These are phyloP conservation scores for Hymenoscyphus fructigenus DNA, from an alignment of 2,329 filamentous ascomycete species.

Conservation along the genomic window DNA sequence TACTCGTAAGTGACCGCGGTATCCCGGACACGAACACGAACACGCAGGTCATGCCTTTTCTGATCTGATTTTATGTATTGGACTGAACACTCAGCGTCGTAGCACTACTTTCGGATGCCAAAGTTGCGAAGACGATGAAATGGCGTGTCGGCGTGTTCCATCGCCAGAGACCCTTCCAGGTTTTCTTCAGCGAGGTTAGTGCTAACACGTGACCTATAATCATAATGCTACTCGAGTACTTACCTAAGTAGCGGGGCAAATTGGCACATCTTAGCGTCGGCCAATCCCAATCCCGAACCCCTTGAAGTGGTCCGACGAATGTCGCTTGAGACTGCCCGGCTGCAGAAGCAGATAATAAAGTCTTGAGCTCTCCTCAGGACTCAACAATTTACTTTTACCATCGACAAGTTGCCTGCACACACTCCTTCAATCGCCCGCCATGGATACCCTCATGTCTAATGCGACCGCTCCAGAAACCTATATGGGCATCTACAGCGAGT, in stretches of 20 bases:
- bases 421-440: constrained; percentile 15
- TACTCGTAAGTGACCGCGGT: not conserved
- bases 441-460: constrained; percentile 30
- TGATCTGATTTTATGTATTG: not conserved
- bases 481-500: constrained; percentile 59
- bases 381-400: constrained; percentile 3
- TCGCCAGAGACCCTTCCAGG: not conserved
- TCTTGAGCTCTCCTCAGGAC: not conserved
- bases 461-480: constrained; percentile 41
- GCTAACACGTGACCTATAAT: not conserved
- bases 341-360: constrained; percentile 1
- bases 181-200: not conserved
- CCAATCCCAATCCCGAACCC: not conserved
- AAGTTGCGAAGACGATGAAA: not conserved
- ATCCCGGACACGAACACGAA: constrained; percentile 5
- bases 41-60: not conserved
- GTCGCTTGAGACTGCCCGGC: not conserved
- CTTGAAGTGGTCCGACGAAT: not conserved
- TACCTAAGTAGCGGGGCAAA: too few relatives aligned
- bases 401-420: constrained; percentile 10
- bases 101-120: too few relatives aligned
- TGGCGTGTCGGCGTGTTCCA: not conserved
- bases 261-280: too few relatives aligned
- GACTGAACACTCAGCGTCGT: too few relatives aligned
- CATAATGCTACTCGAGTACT: too few relatives aligned